These are phyloP conservation scores for Prunus dulcis DNA, from an alignment of 306 rosid genomes.

Conservation along the genomic window DNA sequence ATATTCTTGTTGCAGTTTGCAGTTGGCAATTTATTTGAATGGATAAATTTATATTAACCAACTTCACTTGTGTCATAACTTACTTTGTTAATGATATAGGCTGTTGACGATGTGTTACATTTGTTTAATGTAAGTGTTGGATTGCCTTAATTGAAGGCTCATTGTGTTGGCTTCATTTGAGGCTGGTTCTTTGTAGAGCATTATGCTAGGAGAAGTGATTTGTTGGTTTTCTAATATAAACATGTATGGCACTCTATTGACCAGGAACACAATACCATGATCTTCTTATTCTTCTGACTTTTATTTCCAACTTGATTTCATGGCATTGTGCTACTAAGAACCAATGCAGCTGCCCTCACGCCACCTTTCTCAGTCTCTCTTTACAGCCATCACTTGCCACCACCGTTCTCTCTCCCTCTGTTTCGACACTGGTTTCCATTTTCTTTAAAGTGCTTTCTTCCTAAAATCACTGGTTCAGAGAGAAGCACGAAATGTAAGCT, in stretches of 20 bases:
- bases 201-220: not conserved
- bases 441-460: no score
- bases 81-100: not conserved
- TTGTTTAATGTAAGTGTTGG: not conserved
- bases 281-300: not conserved
- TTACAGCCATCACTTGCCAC: no score
- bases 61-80: not conserved
- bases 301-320: not conserved
- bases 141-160: not conserved
- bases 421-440: no score
- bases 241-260: not conserved
- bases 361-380: no score
- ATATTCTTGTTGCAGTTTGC: not conserved
- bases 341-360: not conserved
- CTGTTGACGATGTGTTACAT: not conserved
- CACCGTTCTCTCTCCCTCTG: no score
- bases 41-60: not conserved
- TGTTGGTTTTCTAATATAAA: not conserved
- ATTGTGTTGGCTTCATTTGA: not conserved
- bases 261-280: not conserved
- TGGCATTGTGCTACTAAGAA: not conserved
- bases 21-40: not conserved
- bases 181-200: not conserved
- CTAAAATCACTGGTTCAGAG: no score
- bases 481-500: no score